These are phyloP conservation scores for Pleurotus tuber-regium DNA, from an alignment of 768 basidiomycete species.

Conservation along the genomic window DNA sequence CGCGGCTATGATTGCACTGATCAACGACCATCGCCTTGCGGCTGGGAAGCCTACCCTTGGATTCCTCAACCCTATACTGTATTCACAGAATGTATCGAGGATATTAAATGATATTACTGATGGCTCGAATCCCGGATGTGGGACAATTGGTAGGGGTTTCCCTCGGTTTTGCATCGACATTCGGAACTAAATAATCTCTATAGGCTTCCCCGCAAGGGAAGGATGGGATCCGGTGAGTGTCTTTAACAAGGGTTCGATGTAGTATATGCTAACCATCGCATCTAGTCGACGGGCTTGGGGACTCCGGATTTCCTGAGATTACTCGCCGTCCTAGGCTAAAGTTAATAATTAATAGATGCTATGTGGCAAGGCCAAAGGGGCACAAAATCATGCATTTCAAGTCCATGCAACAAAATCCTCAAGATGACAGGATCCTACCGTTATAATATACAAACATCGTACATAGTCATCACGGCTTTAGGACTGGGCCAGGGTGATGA, in stretches of 20 bases:
- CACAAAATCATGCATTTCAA: too few relatives aligned
- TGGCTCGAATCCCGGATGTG: slow-evolving; percentile 24
- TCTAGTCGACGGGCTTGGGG: not conserved
- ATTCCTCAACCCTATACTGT: slow-evolving; percentile 22
- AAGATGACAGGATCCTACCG: too few relatives aligned
- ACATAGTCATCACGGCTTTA: too few relatives aligned
- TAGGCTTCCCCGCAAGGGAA: slow-evolving; percentile 20
- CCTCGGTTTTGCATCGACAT: not conserved
- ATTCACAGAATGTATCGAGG: slow-evolving; percentile 3
- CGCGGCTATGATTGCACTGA: slow-evolving; percentile 42
- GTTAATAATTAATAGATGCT: too few relatives aligned
- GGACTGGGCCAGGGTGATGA: too few relatives aligned
- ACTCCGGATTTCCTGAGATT: slow-evolving; percentile 5
- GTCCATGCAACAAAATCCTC: too few relatives aligned
- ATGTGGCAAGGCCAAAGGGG: not conserved
- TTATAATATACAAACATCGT: too few relatives aligned
- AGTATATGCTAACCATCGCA: not conserved
- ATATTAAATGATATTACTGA: slow-evolving; percentile 39
- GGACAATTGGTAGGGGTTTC: not conserved
- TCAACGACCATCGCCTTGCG: slow-evolving; percentile 44
- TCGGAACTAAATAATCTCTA: slow-evolving; percentile 5
- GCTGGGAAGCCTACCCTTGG: slow-evolving; percentile 36
- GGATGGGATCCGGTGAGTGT: slow-evolving; percentile 23
- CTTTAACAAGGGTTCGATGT: not conserved
- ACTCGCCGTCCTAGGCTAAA: slow-evolving; percentile 1